Percentiles rank a stretch among this genome's conserved stretches.
Evolutionary conservation across 2,329 filamentous ascomycete genomes (phyloP).

Genomic region (Thelonectria discophora): DNA sequence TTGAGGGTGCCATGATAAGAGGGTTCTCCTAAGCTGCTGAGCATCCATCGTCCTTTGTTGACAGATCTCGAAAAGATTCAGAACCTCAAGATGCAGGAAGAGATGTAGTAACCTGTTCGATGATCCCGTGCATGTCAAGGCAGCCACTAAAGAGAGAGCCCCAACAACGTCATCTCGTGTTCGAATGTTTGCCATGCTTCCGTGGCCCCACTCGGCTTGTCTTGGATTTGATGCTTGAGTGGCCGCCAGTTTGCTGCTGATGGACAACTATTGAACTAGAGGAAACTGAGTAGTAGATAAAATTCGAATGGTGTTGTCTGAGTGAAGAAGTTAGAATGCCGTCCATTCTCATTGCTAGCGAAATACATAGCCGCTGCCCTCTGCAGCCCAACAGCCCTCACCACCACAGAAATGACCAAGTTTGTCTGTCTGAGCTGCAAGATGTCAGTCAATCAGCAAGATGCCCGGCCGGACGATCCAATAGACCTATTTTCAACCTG

Average conservation of each 20-base stretch:
- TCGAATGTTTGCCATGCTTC: constrained; percentile 2
- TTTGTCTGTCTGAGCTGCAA: no score
- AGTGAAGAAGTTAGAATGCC: no score
- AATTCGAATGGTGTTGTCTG: not conserved
- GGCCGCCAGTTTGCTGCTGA: not conserved
- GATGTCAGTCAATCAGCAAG: no score
- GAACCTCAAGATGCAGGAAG: not conserved
- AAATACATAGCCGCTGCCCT: no score
- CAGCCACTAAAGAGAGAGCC: not conserved
- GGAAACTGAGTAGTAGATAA: not conserved
- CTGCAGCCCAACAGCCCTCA: no score
- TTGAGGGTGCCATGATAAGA: not conserved
- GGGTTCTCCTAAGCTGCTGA: not conserved
- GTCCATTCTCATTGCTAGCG: no score
- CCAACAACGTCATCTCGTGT: constrained; percentile 12
- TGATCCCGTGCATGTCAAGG: not conserved
- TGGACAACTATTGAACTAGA: no score
- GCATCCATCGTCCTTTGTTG: not conserved
- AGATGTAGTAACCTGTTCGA: not conserved
- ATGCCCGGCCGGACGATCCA: no score
- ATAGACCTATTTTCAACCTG: no score
- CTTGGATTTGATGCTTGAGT: constrained; percentile 6
- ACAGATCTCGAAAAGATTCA: not conserved
- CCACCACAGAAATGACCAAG: no score
- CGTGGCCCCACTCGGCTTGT: constrained; percentile 14